phyloP scores from a whole-genome alignment of 139 green algal species.

The Closterium sp. region DNA sequence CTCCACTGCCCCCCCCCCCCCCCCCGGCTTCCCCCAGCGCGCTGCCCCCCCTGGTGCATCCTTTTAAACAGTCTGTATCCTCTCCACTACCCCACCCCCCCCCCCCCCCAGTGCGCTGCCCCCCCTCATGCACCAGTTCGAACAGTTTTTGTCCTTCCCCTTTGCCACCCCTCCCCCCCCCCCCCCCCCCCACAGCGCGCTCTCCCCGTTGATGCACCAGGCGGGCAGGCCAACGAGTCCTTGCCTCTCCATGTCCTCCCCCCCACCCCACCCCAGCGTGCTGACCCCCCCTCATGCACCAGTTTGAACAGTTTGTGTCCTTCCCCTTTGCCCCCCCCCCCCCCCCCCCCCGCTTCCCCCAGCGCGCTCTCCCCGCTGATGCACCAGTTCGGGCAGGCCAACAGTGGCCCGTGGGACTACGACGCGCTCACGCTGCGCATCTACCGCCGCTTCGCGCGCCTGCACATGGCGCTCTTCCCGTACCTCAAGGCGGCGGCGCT shows the following conservation, averaged over 20 bases:
- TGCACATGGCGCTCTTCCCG: conserved; percentile 33
- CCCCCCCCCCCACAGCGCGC: not conserved
- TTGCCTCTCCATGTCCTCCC: no score
- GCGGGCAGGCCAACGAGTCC: no score
- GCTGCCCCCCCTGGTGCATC: not conserved
- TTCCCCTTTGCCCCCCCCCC: no score
- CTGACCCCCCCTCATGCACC: no score
- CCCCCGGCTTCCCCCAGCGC: no score
- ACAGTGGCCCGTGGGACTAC: conserved; percentile 40
- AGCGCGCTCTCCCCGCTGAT: conserved; percentile 40
- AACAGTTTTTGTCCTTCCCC: no score
- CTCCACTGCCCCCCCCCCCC: no score
- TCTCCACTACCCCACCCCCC: not conserved
- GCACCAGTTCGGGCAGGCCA: conserved; percentile 40
- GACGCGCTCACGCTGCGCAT: not conserved
- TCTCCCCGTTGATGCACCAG: conserved; percentile 38
- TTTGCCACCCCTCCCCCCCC: no score
- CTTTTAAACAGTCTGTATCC: not conserved
- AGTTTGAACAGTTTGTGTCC: no score
- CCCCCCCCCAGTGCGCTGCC: not conserved
- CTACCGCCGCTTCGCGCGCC: conserved; percentile 15
- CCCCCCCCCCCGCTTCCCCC: not conserved
- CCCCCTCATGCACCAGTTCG: no score
- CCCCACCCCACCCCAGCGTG: no score
- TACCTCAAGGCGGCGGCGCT: conserved; percentile 14